Percentiles rank a stretch among this genome's conserved stretches.
Conservation (phyloP, 306 rosid species). For the Prunus campanulata region DNA sequence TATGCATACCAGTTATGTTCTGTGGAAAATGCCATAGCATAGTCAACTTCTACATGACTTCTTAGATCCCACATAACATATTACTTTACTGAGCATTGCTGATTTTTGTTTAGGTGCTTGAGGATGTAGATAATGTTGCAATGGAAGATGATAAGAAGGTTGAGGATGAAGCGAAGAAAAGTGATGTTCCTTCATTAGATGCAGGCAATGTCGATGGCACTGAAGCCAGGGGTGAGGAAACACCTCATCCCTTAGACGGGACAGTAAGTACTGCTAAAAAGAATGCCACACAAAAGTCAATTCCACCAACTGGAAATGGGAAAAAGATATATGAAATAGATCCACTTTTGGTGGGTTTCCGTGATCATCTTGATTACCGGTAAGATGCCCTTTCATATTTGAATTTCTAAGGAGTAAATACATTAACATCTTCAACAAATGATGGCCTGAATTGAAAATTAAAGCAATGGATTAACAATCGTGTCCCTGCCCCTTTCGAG, state of each 20-base stretch:
- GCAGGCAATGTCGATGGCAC: conserved; percentile 32
- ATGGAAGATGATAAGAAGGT: conserved; percentile 42
- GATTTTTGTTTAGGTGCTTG: conserved; percentile 38
- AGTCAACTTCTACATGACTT: neutral
- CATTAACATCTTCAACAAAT: conserved; percentile 15
- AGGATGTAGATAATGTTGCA: conserved; percentile 42
- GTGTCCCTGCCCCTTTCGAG: neutral
- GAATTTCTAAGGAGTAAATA: conserved; percentile 4
- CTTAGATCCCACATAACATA: conserved; percentile 7
- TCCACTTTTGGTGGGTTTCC: conserved; percentile 49
- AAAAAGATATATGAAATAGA: conserved; percentile 79
- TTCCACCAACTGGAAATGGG: conserved; percentile 83
- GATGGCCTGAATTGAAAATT: conserved; percentile 2
- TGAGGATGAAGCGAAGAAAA: conserved; percentile 23
- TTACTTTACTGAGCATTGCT: conserved; percentile 18
- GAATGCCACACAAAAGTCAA: conserved; percentile 35
- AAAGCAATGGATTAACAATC: neutral
- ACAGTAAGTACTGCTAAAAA: conserved; percentile 22
- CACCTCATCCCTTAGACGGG: conserved; percentile 34
- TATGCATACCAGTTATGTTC: conserved; percentile 3
- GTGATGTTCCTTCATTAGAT: conserved; percentile 27
- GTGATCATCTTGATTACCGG: conserved; percentile 89
- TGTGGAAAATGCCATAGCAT: neutral
- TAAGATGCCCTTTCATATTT: conserved; percentile 34
- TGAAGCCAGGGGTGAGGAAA: conserved; percentile 36